Evolutionary conservation across 768 basidiomycete genomes (phyloP).

Genomic region (Mycena belliarum): DNA sequence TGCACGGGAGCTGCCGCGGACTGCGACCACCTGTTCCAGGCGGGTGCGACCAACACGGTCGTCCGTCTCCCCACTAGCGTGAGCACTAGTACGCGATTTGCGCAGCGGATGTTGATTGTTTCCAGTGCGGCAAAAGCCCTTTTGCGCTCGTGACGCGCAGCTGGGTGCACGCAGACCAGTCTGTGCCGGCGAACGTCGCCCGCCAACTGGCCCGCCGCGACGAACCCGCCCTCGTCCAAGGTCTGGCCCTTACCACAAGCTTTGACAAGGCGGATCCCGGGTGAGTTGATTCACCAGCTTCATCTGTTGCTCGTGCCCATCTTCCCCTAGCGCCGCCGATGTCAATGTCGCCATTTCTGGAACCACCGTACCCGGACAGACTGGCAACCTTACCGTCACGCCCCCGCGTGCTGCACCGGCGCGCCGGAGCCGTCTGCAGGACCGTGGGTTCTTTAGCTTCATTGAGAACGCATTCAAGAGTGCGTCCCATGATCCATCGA

Average conservation of each 20-base stretch:
- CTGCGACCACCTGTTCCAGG: conserved; percentile 34
- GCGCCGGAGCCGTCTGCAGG: conserved; percentile 18
- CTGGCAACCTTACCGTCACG: conserved; percentile 19
- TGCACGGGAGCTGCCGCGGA: conserved; percentile 9
- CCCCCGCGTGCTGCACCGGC: conserved; percentile 10
- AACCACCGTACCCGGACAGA: conserved; percentile 22
- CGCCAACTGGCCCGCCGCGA: conserved; percentile 24
- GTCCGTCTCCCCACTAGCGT: conserved; percentile 38
- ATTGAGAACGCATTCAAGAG: conserved; percentile 16
- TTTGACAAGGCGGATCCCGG: conserved; percentile 26
- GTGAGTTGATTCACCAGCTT: not conserved
- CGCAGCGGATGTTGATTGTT: not conserved
- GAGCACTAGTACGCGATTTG: not conserved
- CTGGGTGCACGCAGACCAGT: conserved; percentile 35
- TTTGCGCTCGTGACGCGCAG: conserved; percentile 28
- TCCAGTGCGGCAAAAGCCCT: conserved; percentile 22
- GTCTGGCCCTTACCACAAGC: conserved; percentile 32
- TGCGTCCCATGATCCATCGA: not conserved
- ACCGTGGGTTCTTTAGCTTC: conserved; percentile 20
- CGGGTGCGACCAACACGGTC: conserved; percentile 33
- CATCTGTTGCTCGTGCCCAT: not conserved
- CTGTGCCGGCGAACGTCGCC: conserved; percentile 24
- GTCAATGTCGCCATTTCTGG: conserved; percentile 20
- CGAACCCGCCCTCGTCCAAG: conserved; percentile 26
- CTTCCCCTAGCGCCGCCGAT: not conserved